Evolutionary conservation across 495 filamentous ascomycete species (phyloP), one percentile per base, ranked within the genome.

Genomic region (Daldinia grandis): DNA sequence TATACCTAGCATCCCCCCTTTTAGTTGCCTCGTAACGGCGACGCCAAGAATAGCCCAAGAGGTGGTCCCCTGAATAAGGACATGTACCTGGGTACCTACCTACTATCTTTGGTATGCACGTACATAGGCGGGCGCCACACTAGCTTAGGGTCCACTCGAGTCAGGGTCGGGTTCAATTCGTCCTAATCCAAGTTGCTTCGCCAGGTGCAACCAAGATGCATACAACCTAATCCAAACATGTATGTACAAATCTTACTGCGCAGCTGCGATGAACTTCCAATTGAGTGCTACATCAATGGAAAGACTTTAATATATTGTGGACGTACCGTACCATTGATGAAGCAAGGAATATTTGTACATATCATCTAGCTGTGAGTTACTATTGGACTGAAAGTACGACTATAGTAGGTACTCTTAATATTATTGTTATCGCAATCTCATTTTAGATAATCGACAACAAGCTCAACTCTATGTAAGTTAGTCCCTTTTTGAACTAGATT

Each of bases 141-240:
- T 47, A 47, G 42, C 51, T 19, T 33, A 63, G 62, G 63, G 63
- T 71, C 58, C 59, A 53, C 49, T 25, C 27, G 14, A 66, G 57
- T 57, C 51, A 71, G 62, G 63, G 59, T 55, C 47, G 58, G 9
- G 42, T 60, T 58, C 33, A 33, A 61, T 70, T 63, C 67, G 62
- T 70, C 61, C 61, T 44, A 24, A 57, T 38, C 12, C 15, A 28
- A 42, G 62, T 21, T 57, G 37, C 62, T 58, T 35, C 17, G 63
- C 38, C 21, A 21, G 21, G 40, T 56, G 51, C 27, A 59, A 24
- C 42, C 55, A 47, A 47, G 42, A 47, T 47, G 42, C 42, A 47
- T 47, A 12, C 42, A 12, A 53, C 49, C 25, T 35, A 56, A 31
- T 56, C 8, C 17, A 35, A 4, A 56, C 28, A 31, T 33, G 51